Evolutionary conservation across 129 eudicot genomes (phyloP).

Genomic region (Flaveria linearis): DNA sequence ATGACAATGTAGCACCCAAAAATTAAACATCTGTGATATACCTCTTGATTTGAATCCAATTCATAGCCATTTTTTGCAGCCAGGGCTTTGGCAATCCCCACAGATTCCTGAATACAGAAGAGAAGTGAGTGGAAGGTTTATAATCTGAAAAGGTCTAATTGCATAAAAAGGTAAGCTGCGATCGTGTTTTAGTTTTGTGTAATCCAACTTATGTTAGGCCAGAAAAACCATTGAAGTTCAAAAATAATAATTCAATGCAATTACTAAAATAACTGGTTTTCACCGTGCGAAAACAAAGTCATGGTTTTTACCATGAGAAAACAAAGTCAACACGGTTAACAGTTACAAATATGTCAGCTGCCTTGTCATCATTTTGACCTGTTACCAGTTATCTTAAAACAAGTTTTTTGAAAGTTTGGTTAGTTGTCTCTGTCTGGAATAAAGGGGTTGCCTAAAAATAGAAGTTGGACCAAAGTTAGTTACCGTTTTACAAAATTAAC

Average conservation of each 20-base stretch:
- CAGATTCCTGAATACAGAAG: slow-evolving; percentile 71
- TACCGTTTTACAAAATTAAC: no score
- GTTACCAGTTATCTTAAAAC: not conserved
- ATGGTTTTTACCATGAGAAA: not conserved
- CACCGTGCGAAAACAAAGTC: not conserved
- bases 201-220: slow-evolving; percentile 1
- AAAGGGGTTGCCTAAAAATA: not conserved
- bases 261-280: not conserved
- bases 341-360: not conserved
- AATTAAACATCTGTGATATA: slow-evolving; percentile 16
- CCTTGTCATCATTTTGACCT: slow-evolving; percentile 2
- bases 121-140: not conserved
- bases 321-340: slow-evolving; percentile 5
- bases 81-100: slow-evolving; percentile 96
- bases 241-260: not conserved
- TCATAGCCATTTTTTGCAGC: slow-evolving; percentile 99
- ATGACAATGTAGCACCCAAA: not conserved
- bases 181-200: not conserved
- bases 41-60: slow-evolving; percentile 99
- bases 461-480: not conserved
- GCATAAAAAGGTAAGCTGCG: slow-evolving; percentile 1
- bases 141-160: slow-evolving; percentile 1
- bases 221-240: not conserved
- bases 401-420: not conserved
- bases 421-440: not conserved